phyloP scores from a whole-genome alignment of 1,139 yeast genomes.

The Diutina pseudorugosa region DNA sequence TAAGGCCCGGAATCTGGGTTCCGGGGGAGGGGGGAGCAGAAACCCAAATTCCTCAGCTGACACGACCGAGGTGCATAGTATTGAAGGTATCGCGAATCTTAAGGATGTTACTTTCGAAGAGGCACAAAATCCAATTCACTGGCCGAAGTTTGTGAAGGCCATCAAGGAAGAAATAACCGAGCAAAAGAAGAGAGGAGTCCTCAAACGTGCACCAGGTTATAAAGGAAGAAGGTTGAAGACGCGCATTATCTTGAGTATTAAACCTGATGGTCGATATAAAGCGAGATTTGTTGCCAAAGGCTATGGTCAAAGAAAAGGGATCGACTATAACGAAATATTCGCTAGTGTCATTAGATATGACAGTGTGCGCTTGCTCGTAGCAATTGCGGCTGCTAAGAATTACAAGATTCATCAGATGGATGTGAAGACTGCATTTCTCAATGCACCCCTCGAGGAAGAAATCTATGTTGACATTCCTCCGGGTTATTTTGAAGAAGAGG shows the following conservation, averaged over 20 bases:
- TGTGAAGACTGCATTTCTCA: neutral
- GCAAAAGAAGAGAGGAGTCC: too few relatives aligned
- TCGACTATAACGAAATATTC: neutral
- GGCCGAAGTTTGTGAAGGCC: too few relatives aligned
- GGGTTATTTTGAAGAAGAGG: neutral
- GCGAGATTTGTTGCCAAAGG: neutral
- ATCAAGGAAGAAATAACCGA: too few relatives aligned
- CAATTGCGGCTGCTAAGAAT: neutral
- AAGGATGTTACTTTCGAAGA: too few relatives aligned
- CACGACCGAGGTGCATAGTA: too few relatives aligned
- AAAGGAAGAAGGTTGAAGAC: neutral
- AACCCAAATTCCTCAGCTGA: too few relatives aligned
- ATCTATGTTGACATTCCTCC: neutral
- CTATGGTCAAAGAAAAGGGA: neutral
- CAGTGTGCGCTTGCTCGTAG: neutral
- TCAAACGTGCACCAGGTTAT: neutral
- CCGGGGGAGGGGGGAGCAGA: too few relatives aligned
- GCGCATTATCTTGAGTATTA: too few relatives aligned
- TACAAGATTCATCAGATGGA: neutral
- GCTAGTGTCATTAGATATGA: neutral
- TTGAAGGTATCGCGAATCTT: too few relatives aligned
- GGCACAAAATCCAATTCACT: too few relatives aligned
- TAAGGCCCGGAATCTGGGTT: too few relatives aligned
- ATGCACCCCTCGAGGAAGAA: neutral
- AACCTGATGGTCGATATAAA: neutral